Percentiles rank a stretch among this genome's conserved stretches.
These are phyloP conservation scores for Artemisia princeps DNA, from an alignment of 140 eudicot species.

Conservation along the genomic window DNA sequence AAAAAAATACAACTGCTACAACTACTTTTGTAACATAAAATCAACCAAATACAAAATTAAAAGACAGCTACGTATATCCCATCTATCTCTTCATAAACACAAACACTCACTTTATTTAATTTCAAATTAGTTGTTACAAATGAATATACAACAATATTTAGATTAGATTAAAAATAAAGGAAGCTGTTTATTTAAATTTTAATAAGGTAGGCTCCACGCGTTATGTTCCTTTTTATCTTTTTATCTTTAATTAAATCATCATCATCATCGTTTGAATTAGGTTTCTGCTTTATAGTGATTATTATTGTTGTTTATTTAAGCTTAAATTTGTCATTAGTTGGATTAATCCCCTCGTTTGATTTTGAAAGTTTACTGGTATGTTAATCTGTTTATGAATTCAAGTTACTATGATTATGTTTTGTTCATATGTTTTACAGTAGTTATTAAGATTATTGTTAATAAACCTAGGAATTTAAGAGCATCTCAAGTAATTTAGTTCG, in stretches of 20 bases:
- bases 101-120: neutral
- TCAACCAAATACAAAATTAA: neutral
- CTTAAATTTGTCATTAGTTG: constrained; percentile 10
- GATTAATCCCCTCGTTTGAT: constrained; percentile 22
- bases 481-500: too few relatives aligned
- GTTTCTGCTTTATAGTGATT: constrained; percentile 13
- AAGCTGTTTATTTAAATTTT: neutral
- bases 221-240: constrained; percentile 26
- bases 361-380: constrained; percentile 27
- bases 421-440: neutral
- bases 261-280: constrained; percentile 14
- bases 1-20: neutral
- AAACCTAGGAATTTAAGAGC: too few relatives aligned
- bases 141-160: too few relatives aligned
- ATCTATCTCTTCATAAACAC: constrained; percentile 3
- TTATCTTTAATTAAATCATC: neutral
- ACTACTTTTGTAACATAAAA: too few relatives aligned
- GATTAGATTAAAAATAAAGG: too few relatives aligned
- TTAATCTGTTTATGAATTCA: neutral
- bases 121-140: neutral
- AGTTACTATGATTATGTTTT: neutral
- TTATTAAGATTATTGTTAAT: too few relatives aligned
- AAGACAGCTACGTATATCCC: constrained; percentile 19
- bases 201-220: constrained; percentile 33
- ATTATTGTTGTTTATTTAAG: neutral